Percentiles rank a stretch among this genome's conserved stretches.
Evolutionary conservation across 2,329 filamentous ascomycete genomes (phyloP).

Genomic region (Bipolaris sorokiniana): DNA sequence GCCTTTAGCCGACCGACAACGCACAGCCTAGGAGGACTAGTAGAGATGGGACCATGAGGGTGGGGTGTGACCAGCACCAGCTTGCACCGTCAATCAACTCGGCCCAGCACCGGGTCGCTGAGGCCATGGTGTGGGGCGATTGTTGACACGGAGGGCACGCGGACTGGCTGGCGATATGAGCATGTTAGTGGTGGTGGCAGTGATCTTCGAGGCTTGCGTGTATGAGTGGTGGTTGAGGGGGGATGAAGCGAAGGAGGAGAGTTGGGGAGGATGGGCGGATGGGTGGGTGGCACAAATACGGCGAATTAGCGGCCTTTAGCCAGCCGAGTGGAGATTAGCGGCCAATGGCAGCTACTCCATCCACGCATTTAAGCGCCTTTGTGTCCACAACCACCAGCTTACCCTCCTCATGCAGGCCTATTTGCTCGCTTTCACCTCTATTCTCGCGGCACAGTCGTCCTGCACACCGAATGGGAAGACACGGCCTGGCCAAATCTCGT

Average conservation of each 20-base stretch:
- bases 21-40: constrained; percentile 13
- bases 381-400: constrained; percentile 17
- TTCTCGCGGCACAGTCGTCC: constrained; percentile 29
- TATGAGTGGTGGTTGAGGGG: constrained; percentile 1
- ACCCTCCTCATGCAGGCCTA: constrained; percentile 26
- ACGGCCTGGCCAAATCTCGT: constrained; percentile 29
- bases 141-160: not conserved
- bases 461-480: constrained; percentile 33
- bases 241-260: constrained; percentile 8
- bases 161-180: constrained; percentile 3
- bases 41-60: constrained; percentile 5
- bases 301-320: constrained; percentile 32
- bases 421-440: constrained; percentile 26
- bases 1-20: constrained; percentile 24
- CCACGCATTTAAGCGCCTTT: constrained; percentile 41
- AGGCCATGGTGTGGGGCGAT: constrained; percentile 12
- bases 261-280: constrained; percentile 14
- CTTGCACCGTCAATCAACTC: not conserved
- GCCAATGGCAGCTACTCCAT: constrained; percentile 23
- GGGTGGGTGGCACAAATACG: constrained; percentile 13
- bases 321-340: constrained; percentile 22
- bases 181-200: constrained; percentile 12
- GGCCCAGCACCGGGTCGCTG: not conserved
- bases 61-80: constrained; percentile 11
- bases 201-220: constrained; percentile 10